Base-by-base conservation (phyloP, 2,329 filamentous ascomycete genomes). In the Apiospora hydei region DNA sequence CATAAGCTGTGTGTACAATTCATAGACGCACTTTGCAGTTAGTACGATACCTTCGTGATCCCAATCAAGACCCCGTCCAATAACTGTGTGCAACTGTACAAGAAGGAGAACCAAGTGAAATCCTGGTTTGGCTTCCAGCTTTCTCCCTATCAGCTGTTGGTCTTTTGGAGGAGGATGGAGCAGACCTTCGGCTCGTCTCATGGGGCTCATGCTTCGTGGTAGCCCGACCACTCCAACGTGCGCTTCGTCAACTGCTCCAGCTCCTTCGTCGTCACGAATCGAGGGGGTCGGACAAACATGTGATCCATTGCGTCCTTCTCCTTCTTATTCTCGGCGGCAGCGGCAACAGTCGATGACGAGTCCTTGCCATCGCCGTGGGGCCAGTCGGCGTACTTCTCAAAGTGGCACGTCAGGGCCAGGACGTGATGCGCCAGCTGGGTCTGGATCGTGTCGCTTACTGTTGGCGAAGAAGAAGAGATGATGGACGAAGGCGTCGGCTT, bases 191-290 rank as follows among this genome's bases (percentile, higher is more conserved):
- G 26, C 26, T 30, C 34, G 11, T 24, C 7, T 2, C 57, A 10
- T 41, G 18, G 30, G 3, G 4, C 18, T 38, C 16, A 10, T 21
- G 8, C 14, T n/a, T 4, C 30, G 24, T 2, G 53, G 10, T 64
- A 64, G 10, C 57, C 57, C 34, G 34, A 8, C 34, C 24, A n/a
- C 30, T 41, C 57, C 10, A 41, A 21, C 10, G 57, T 64, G 30
- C 21, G 57, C 57, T n/a, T 64, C 18, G 34, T 41, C 57, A 64
- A 30, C 57, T 41, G 30, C 11, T 64, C 57, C 57, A 64, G 34
- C 4, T 64, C 57, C 57, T 18, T 34, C 18, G 57, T 64, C 34
- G 34, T 4, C 30, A 1, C 34, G 3, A 64, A 64, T 8, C 57
- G 26, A 14, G 16, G 18, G 2, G 34, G 1, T 3, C 41, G 34